These are phyloP conservation scores for Copromyces sp. DNA, from an alignment of 495 filamentous ascomycete genomes.

Conservation along the genomic window DNA sequence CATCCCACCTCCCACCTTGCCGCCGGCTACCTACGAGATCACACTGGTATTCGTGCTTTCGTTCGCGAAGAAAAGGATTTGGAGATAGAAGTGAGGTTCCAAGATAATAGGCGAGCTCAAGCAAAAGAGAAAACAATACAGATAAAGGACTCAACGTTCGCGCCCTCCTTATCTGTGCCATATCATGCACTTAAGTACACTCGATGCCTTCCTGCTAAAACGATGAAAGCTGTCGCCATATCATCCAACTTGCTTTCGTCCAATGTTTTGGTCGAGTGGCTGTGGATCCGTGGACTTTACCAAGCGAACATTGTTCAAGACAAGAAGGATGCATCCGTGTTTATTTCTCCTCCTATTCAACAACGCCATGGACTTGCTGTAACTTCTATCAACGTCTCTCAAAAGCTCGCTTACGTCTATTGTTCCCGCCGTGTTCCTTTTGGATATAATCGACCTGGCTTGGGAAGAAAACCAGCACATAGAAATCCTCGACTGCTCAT, in stretches of 20 bases:
- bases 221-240: background rate
- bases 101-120: background rate
- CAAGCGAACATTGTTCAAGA: background rate
- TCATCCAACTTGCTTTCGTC: background rate
- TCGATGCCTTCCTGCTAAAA: background rate
- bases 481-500: background rate
- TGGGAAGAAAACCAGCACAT: rapidly evolving
- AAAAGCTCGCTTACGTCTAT: background rate
- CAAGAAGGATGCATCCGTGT: background rate
- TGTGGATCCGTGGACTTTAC: background rate
- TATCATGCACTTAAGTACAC: background rate
- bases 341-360: background rate
- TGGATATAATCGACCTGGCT: background rate
- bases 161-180: background rate
- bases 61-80: background rate
- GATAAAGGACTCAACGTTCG: background rate
- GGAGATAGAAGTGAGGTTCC: background rate
- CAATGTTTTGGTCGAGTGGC: background rate
- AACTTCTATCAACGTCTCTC: background rate
- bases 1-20: background rate
- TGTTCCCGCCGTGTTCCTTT: background rate
- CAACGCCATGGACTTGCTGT: background rate
- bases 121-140: background rate
- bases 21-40: background rate
- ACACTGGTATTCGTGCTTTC: background rate